Conservation (phyloP, 805 yeast species). For the Yarrowia osloensis region DNA sequence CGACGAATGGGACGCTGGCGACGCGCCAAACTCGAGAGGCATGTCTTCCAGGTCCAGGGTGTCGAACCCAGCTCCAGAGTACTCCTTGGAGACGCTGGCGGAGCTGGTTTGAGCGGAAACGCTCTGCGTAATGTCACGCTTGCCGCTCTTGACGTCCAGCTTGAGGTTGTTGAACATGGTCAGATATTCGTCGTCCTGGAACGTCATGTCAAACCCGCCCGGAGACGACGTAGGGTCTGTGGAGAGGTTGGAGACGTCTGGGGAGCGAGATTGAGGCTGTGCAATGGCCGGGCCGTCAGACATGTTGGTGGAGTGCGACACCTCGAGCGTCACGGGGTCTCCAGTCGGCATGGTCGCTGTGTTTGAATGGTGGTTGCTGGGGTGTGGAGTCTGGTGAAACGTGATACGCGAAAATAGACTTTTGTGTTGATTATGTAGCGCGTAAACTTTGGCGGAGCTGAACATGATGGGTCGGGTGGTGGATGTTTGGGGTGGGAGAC, state of each 20-base stretch:
- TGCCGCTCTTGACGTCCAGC: constrained; percentile 25
- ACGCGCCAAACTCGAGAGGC: neutral
- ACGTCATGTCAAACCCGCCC: constrained; percentile 10
- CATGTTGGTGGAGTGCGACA: neutral
- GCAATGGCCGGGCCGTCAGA: neutral
- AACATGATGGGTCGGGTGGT: no score
- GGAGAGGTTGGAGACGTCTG: neutral
- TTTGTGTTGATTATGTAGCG: constrained; percentile 22
- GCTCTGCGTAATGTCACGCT: neutral
- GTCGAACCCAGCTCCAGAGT: neutral
- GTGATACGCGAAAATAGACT: constrained; percentile 5
- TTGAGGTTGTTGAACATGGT: constrained; percentile 17
- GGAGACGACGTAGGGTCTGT: neutral
- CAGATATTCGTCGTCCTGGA: constrained; percentile 6
- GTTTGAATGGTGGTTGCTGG: neutral
- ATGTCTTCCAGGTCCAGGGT: constrained; percentile 16
- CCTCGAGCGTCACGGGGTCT: neutral
- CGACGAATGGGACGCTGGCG: constrained; percentile 1
- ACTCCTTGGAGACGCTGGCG: neutral
- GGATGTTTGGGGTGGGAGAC: no score
- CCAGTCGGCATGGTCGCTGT: neutral
- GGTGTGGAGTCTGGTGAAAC: neutral
- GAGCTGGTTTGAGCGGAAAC: neutral
- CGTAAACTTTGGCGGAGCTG: constrained; percentile 1
- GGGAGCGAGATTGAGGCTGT: neutral